A percentile compares a stretch with the other conserved stretches of the same genome.
phyloP scores from a whole-genome alignment of 2,329 filamentous ascomycete species.

The Aciculosporium take region DNA sequence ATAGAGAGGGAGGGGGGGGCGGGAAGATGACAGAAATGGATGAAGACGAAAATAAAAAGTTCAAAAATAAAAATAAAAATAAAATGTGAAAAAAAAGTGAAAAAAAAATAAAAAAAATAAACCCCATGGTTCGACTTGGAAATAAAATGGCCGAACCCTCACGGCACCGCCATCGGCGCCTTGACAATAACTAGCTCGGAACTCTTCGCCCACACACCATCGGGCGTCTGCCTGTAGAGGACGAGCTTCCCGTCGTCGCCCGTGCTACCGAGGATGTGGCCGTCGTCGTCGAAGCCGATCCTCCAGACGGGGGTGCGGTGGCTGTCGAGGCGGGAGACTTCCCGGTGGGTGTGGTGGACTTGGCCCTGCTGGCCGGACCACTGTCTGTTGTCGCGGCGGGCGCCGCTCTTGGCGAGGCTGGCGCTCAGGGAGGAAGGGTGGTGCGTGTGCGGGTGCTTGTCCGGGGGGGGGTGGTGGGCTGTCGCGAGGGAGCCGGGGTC shows the following conservation, averaged over 20 bases:
- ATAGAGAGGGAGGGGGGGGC: too few species aligned
- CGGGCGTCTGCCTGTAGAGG: constrained; percentile 46
- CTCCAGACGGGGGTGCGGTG: constrained; percentile 63
- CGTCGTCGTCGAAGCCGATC: constrained; percentile 55
- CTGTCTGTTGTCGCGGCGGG: constrained; percentile 29
- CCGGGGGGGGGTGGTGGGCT: neutral
- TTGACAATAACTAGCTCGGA: constrained; percentile 45
- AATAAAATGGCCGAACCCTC: constrained; percentile 7
- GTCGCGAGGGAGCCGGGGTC: constrained; percentile 10
- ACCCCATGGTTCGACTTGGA: neutral
- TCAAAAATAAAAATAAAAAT: too few species aligned
- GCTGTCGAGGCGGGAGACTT: constrained; percentile 52
- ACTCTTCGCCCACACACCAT: constrained; percentile 44
- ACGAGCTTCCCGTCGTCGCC: constrained; percentile 59
- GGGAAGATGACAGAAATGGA: too few species aligned
- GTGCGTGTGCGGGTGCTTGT: constrained; percentile 19
- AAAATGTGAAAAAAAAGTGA: too few species aligned
- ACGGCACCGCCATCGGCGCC: constrained; percentile 35
- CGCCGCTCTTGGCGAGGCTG: constrained; percentile 35
- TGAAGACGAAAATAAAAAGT: too few species aligned
- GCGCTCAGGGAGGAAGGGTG: constrained; percentile 34
- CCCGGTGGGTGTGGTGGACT: constrained; percentile 46
- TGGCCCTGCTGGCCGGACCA: constrained; percentile 48
- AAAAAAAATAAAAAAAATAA: neutral
- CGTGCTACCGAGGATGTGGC: constrained; percentile 59